Evolutionary conservation across 2,329 filamentous ascomycete genomes (phyloP), one percentile per base, ranked within the genome.

Genomic region (Aspergillus intermedius): DNA sequence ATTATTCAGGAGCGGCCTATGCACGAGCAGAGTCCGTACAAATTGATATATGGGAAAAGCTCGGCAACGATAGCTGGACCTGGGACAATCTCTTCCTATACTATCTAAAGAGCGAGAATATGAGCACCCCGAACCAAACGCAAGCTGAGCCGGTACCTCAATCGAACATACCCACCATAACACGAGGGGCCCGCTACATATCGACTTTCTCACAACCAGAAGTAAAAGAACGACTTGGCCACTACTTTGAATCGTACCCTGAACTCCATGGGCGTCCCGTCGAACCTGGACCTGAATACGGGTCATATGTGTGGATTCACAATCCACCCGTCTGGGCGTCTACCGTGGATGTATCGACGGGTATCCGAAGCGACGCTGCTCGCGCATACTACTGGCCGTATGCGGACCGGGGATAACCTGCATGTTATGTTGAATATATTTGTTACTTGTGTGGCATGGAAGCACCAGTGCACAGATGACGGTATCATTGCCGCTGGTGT

Each of bases 301-400:
- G 74, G 75, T 4, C 48, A 56, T 10, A 69, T 76, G 69, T 54
- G 65, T n/a, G 75, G 75, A 8, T 75, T 71, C 50, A 60, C 61
- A 13, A 50, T 70, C 2, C 74, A 66, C 58, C 71, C 74, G 2
- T 65, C n/a, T n/a, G n/a, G n/a, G n/a, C n/a, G n/a, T n/a, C 63
- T 54, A 77, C 72, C 1, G 47, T 75, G 13, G 63, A 77, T 49
- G 50, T 59, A 1, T 58, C 58, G 60, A 13, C 61, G 69, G 51
- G 60, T 72, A 19, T 9, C 21, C 67, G 74, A 9, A 67, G 71
- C 48, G 74, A 77, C 59, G 72, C 75, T 32, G 74, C 72, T 3
- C 62, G 73, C 13, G 71, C 74, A 4, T 77, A 74, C 53, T 77
- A 75, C 54, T 74, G 64, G 46, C 73, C 74, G 1, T 57, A 72